Conservation (phyloP, 345 rosid genomes). For the Cardamine resedifolia region DNA sequence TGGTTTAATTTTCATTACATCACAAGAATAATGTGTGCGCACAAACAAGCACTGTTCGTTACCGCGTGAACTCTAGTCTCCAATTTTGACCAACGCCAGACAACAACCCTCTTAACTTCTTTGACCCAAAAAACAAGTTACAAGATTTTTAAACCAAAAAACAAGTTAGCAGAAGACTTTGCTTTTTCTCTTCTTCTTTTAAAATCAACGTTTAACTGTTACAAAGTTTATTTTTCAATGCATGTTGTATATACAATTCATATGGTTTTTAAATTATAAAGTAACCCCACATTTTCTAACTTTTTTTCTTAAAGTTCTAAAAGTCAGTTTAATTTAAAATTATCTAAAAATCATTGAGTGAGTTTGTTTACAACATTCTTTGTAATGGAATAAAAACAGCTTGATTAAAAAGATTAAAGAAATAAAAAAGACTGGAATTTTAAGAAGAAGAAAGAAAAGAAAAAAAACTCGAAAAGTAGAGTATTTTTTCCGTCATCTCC, state of each 20-base stretch:
- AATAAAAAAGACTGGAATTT: not conserved
- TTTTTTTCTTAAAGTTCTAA: not conserved
- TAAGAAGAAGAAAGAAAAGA: no score
- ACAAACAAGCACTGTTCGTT: not conserved
- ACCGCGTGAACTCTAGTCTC: constrained; percentile 35
- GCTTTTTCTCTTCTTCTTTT: not conserved
- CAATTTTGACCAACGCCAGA: constrained; percentile 22
- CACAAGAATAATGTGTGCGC: constrained; percentile 1
- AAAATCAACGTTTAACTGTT: not conserved
- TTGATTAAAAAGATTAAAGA: not conserved
- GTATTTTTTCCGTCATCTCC: constrained; percentile 12
- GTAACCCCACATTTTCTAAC: not conserved
- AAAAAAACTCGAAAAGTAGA: not conserved
- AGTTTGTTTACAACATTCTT: not conserved
- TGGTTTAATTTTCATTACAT: not conserved
- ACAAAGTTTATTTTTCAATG: not conserved
- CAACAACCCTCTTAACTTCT: not conserved
- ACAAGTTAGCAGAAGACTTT: not conserved
- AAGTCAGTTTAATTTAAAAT: not conserved
- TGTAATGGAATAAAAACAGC: constrained; percentile 10
- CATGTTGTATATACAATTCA: not conserved
- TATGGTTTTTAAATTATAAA: not conserved
- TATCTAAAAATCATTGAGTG: not conserved
- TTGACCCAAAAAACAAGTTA: constrained; percentile 27
- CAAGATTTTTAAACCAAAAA: not conserved